Evolutionary conservation across 768 basidiomycete genomes (phyloP), one percentile per base, ranked within the genome.

Genomic region (Lactarius vividus): DNA sequence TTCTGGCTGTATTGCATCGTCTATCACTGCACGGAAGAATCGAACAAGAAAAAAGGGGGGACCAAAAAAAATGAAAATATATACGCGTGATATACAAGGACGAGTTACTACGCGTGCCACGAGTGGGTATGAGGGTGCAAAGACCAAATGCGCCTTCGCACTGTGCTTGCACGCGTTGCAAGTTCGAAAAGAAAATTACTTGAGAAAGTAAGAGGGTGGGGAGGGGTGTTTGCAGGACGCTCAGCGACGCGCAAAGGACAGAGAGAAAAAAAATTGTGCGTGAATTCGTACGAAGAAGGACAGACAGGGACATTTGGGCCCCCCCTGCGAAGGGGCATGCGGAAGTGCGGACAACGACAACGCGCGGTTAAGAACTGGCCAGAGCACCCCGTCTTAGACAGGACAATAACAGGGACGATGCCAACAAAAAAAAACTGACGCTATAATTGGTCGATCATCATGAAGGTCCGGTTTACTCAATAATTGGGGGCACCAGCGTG

Each of bases 161-260:
- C 52, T 40, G 57, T 57, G 33, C n/a, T 56, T 18, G 42, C 49
- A 62, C 39, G 55, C 54, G 57, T 62, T 52, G 68, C 55, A 62
- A 67, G 23, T 39, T 59, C 46, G 11, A 40, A 61, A 57, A 53
- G 35, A 20, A 35, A 26, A 42, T 6, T 42, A 10, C 46, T 37
- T 26, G 40, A 31, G 42, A 20, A 59, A 55, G 26, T 10, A 49
- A 49, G 28, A 39, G 54, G 35, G 46, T 33, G 40, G 28, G 28
- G 56, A 39, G 35, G 40, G 40, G 28, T n/a, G 11, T 52, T 39
- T 61, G 28, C 40, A 20, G 54, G 59, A 63, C 56, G 69, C 58
- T 55, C 66, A 68, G 56, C 69, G 62, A 64, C 66, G 54, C 56
- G n/a, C 28, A 61, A 61, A 53, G 37, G 59, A 57, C 49, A 55